Evolutionary conservation across 1,139 yeast species (phyloP).

Genomic region (Zygoascus sp.): DNA sequence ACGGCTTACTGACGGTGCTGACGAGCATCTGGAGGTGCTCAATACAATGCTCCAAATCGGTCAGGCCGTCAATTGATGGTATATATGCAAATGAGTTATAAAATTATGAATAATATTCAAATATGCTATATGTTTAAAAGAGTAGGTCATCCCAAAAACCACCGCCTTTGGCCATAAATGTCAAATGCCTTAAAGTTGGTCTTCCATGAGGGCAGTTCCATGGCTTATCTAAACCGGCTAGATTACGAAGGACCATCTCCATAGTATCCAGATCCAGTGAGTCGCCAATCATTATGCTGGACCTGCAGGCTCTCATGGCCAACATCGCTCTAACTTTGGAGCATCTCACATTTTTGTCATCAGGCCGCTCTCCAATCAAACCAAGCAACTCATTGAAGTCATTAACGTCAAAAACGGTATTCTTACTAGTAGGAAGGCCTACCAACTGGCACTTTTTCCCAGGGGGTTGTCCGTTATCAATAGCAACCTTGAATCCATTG

Average conservation of each 20-base stretch:
- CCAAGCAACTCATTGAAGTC: conserved; percentile 78
- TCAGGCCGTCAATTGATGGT: conserved; percentile 17
- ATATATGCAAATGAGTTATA: not conserved
- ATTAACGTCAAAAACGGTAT: conserved; percentile 53
- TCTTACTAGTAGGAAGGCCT: conserved; percentile 71
- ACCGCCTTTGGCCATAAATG: conserved; percentile 1
- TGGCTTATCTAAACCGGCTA: conserved; percentile 77
- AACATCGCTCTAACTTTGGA: conserved; percentile 76
- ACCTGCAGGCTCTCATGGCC: conserved; percentile 94
- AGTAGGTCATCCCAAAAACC: conserved; percentile 5
- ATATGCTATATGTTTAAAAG: not conserved
- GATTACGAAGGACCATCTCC: conserved; percentile 60
- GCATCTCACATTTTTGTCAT: conserved; percentile 47
- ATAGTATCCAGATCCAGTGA: conserved; percentile 55
- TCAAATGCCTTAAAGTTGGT: conserved; percentile 89
- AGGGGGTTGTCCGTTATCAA: conserved; percentile 47
- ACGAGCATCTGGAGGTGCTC: conserved; percentile 80
- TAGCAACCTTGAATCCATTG: conserved; percentile 68
- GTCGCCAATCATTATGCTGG: conserved; percentile 90
- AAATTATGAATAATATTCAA: not conserved
- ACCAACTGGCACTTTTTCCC: conserved; percentile 54
- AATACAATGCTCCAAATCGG: conserved; percentile 58
- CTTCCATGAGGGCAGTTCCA: conserved; percentile 99
- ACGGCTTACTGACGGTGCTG: conserved; percentile 77
- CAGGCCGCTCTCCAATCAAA: conserved; percentile 43